Evolutionary conservation across 805 yeast species (phyloP).

Genomic region (Lipomyces mesembrius): DNA sequence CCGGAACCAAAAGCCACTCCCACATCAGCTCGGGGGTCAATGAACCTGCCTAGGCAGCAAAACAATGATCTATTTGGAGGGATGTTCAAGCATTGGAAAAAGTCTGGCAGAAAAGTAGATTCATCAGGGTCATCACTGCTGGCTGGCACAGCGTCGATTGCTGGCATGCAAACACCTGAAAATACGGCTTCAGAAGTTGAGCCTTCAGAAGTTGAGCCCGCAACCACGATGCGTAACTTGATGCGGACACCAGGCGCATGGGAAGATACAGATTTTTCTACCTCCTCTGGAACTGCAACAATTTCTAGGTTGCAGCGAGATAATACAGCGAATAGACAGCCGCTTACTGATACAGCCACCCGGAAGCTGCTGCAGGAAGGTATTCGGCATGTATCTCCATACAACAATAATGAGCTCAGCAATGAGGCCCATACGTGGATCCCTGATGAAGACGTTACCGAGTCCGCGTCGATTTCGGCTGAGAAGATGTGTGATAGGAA

Average conservation of each 20-base stretch:
- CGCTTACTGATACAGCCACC: conserved; percentile 24
- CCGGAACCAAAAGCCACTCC: background rate
- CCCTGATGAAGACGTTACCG: conserved; percentile 24
- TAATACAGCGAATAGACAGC: conserved; percentile 1
- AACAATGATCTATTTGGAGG: conserved; percentile 14
- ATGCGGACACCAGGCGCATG: conserved; percentile 28
- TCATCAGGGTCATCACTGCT: background rate
- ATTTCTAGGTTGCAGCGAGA: background rate
- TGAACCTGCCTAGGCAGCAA: background rate
- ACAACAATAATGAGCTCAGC: conserved; percentile 12
- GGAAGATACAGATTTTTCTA: conserved; percentile 14
- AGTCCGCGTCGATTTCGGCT: conserved; percentile 22
- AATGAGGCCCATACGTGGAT: conserved; percentile 22
- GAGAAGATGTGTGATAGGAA: conserved; percentile 32
- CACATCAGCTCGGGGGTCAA: background rate
- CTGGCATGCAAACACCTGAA: background rate
- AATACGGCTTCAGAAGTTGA: background rate
- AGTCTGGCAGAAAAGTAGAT: conserved; percentile 2
- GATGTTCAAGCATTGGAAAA: conserved; percentile 26
- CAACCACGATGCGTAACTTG: background rate
- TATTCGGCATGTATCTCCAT: conserved; percentile 28
- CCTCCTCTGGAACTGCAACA: conserved; percentile 6
- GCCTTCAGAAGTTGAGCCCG: background rate
- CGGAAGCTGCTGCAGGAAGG: conserved; percentile 29
- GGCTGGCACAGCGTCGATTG: conserved; percentile 9